Percentiles rank a stretch among this genome's conserved stretches.
phyloP scores from a whole-genome alignment of 1,284 basidiomycete genomes.

The Psilocybe mexicana region DNA sequence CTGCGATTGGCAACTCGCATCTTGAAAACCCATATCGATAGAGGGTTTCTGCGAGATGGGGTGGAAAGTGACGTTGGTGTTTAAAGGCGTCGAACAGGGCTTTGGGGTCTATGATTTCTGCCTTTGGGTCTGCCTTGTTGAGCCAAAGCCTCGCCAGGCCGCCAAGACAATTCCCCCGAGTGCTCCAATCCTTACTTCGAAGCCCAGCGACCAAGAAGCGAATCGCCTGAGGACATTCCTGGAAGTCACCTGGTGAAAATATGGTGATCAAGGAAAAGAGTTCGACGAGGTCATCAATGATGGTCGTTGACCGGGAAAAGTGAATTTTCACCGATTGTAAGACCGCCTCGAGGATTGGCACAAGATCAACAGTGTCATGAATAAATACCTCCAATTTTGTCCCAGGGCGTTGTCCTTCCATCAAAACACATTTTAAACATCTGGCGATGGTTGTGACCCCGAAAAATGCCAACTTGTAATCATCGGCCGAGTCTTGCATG shows the following conservation, averaged over 20 bases:
- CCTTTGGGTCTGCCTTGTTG: too few species aligned
- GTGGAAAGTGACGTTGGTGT: too few species aligned
- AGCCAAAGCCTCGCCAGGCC: too few species aligned
- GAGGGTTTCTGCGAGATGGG: too few species aligned
- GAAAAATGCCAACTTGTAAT: neutral
- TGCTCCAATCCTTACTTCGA: too few species aligned
- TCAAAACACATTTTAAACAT: neutral
- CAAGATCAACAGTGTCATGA: neutral
- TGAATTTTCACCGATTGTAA: neutral
- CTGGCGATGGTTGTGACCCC: neutral
- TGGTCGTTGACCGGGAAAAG: neutral
- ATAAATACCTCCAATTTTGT: neutral
- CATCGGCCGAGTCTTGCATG: neutral
- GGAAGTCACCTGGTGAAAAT: constrained; percentile 52
- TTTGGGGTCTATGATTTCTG: too few species aligned
- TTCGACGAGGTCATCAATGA: constrained; percentile 35
- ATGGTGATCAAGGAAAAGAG: constrained; percentile 58
- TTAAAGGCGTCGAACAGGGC: too few species aligned
- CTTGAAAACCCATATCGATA: too few species aligned
- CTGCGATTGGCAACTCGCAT: too few species aligned
- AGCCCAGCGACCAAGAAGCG: too few species aligned
- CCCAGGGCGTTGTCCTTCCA: neutral
- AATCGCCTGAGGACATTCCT: constrained; percentile 25
- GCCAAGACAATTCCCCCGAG: too few species aligned
- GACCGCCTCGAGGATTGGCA: neutral